Evolutionary conservation across 768 basidiomycete genomes (phyloP).

Genomic region (Chlorophyllum brunneum): DNA sequence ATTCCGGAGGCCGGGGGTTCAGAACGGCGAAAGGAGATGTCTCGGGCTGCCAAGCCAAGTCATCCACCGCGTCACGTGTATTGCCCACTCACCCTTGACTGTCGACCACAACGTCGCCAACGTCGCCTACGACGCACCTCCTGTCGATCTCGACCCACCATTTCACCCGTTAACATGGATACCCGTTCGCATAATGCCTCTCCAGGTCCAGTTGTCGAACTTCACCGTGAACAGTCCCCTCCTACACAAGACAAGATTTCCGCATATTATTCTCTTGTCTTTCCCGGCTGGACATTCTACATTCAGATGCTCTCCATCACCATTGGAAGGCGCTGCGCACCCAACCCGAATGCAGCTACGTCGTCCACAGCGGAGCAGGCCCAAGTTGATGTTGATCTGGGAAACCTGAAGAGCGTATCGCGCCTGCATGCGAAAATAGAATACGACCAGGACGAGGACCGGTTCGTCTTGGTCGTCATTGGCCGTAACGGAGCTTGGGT

Average conservation of each 20-base stretch:
- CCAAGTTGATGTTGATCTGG: conserved; percentile 87
- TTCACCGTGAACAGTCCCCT: conserved; percentile 27
- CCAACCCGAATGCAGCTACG: conserved; percentile 42
- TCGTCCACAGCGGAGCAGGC: conserved; percentile 54
- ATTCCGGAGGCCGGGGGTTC: conserved; percentile 1
- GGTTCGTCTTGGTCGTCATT: conserved; percentile 84
- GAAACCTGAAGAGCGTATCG: conserved; percentile 96
- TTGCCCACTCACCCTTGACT: conserved; percentile 20
- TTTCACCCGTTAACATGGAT: conserved; percentile 31
- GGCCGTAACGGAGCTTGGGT: conserved; percentile 99
- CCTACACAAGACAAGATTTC: conserved; percentile 72
- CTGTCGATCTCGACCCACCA: conserved; percentile 18
- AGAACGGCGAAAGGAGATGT: conserved; percentile 13
- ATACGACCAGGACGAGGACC: conserved; percentile 86
- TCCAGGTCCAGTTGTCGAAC: conserved; percentile 24
- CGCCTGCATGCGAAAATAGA: conserved; percentile 94
- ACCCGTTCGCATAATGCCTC: conserved; percentile 39
- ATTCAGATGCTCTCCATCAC: conserved; percentile 93
- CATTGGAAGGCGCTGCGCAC: conserved; percentile 85
- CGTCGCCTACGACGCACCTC: conserved; percentile 23
- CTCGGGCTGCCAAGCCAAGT: conserved; percentile 8
- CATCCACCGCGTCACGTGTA: conserved; percentile 22
- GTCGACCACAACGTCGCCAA: conserved; percentile 26
- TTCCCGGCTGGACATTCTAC: conserved; percentile 94
- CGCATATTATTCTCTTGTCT: conserved; percentile 92